Percentiles rank a stretch among this genome's conserved stretches.
phyloP scores from a whole-genome alignment of 2,329 filamentous ascomycete species.

The Phaeosphaeriaceae sp. region DNA sequence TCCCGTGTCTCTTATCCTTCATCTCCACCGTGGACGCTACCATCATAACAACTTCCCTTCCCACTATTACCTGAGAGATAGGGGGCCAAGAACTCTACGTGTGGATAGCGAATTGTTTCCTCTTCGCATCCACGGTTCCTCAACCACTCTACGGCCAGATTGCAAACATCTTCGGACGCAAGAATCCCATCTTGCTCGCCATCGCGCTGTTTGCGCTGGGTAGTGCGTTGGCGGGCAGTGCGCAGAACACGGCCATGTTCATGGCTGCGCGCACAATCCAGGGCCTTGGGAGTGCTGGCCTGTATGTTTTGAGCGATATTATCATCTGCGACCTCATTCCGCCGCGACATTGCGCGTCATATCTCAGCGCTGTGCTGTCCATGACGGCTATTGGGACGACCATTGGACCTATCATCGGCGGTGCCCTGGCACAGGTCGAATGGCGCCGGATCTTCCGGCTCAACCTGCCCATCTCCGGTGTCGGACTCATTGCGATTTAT shows the following conservation, averaged over 20 bases:
- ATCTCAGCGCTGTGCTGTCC: background rate
- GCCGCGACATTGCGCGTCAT: background rate
- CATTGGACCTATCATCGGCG: constrained; percentile 22
- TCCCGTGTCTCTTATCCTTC: constrained; percentile 28
- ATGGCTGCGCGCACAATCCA: constrained; percentile 58
- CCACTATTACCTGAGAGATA: constrained; percentile 6
- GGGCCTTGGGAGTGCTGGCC: constrained; percentile 55
- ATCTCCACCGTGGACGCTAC: constrained; percentile 39
- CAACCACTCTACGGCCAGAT: constrained; percentile 20
- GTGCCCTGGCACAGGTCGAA: constrained; percentile 27
- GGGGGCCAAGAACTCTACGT: constrained; percentile 5
- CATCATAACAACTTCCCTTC: constrained; percentile 24
- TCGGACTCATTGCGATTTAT: constrained; percentile 6
- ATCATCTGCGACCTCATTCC: constrained; percentile 29
- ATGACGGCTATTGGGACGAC: background rate
- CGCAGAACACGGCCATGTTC: background rate
- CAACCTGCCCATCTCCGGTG: constrained; percentile 24
- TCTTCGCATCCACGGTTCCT: constrained; percentile 28
- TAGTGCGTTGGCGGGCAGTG: constrained; percentile 49
- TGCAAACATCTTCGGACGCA: constrained; percentile 53
- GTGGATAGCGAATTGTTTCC: constrained; percentile 13
- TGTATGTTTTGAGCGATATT: constrained; percentile 52
- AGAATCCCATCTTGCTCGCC: constrained; percentile 32
- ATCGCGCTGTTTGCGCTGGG: constrained; percentile 58
- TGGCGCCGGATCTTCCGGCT: constrained; percentile 55